A percentile compares a stretch with the other conserved stretches of the same genome.
phyloP scores from a whole-genome alignment of 495 filamentous ascomycete genomes.

The Halenospora varia region DNA sequence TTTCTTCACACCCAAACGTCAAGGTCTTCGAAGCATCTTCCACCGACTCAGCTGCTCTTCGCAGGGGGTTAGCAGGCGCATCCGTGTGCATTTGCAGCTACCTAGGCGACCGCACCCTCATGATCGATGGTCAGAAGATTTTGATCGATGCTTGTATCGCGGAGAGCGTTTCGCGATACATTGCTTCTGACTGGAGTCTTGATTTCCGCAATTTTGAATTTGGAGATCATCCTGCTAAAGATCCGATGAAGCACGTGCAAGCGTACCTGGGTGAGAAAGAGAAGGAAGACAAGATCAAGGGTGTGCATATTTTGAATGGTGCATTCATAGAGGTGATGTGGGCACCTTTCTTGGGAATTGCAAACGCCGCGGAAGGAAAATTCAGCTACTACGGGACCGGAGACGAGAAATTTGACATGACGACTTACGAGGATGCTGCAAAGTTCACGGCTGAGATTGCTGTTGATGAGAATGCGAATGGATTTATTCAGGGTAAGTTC shows the following conservation, averaged over 20 bases:
- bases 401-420: constrained; percentile 32
- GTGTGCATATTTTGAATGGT: constrained; percentile 33
- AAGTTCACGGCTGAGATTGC: constrained; percentile 34
- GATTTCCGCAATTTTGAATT: constrained; percentile 37
- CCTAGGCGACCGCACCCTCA: constrained; percentile 36
- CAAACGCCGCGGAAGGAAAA: constrained; percentile 17
- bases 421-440: constrained; percentile 32
- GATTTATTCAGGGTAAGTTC: constrained; percentile 7
- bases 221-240: constrained; percentile 37
- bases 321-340: constrained; percentile 26
- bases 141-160: constrained; percentile 42
- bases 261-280: constrained; percentile 37
- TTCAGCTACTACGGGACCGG: constrained; percentile 33
- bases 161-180: constrained; percentile 33
- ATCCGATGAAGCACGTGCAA: constrained; percentile 39
- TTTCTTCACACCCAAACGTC: constrained; percentile 17
- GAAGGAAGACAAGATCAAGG: constrained; percentile 31
- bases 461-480: constrained; percentile 21
- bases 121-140: constrained; percentile 40
- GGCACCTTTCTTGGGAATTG: constrained; percentile 25
- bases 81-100: constrained; percentile 39
- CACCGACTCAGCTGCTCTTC: constrained; percentile 21
- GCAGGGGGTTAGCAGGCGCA: constrained; percentile 14
- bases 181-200: constrained; percentile 40
- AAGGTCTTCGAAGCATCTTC: constrained; percentile 20